phyloP scores from a whole-genome alignment of 2,329 filamentous ascomycete species.

The Hypomyces rosellus region DNA sequence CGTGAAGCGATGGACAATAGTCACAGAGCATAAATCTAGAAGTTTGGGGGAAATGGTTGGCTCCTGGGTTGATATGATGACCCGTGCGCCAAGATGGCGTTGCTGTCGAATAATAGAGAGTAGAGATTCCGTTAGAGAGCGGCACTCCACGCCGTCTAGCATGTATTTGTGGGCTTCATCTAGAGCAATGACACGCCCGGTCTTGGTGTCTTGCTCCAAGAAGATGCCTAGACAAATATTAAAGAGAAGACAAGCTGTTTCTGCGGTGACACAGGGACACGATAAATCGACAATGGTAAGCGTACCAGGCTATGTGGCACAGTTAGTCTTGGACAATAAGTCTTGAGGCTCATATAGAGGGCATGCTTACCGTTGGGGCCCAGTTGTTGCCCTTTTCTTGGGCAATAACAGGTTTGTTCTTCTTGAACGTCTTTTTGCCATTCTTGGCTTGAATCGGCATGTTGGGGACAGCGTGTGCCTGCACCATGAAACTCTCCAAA shows the following conservation, averaged over 20 bases:
- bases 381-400: conserved; percentile 11
- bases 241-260: conserved; percentile 65
- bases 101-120: conserved; percentile 61
- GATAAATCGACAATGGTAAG: conserved; percentile 57
- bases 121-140: conserved; percentile 54
- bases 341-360: not conserved
- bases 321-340: not conserved
- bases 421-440: not conserved
- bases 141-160: conserved; percentile 46
- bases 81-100: conserved; percentile 58
- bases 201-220: conserved; percentile 40
- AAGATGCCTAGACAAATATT: conserved; percentile 64
- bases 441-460: not conserved
- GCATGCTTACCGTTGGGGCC: conserved; percentile 14
- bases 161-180: conserved; percentile 80
- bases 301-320: conserved; percentile 19
- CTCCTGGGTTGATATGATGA: conserved; percentile 72
- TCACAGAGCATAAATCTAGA: conserved; percentile 63
- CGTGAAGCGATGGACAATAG: conserved; percentile 67
- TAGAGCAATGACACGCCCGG: conserved; percentile 58
- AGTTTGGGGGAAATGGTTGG: conserved; percentile 63
- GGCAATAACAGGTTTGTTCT: too few relatives aligned
- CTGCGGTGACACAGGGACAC: conserved; percentile 61
- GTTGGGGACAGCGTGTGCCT: conserved; percentile 13
- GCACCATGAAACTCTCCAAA: conserved; percentile 42